Base-by-base conservation (phyloP, 768 basidiomycete species). In the Termitomyces sp. region DNA sequence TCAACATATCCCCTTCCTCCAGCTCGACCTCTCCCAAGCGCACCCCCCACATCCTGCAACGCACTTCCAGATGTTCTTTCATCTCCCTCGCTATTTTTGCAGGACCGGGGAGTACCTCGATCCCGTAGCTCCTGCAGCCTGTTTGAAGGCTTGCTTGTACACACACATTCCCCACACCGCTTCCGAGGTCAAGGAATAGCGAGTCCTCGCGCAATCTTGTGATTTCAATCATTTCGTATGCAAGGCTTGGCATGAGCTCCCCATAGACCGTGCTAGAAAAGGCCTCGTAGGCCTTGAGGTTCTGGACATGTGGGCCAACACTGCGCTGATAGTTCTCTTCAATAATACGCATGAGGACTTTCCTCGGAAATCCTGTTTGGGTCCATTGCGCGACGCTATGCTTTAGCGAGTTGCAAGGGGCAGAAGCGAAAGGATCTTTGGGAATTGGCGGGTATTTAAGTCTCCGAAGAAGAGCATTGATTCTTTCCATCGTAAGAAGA, bases 281-380 rank as follows among this genome's bases (percentile, higher is more conserved):
- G 32, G 91, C 84, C 65, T 84, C 82, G 69, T 98, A 95, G 63
- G 86, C 83, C 66, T 81, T 86, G 54, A 98, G 79, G 56, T 79
- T 81, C 53, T 84, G 82, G n/a, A 94, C 84, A 64, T 90, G 84
- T 0, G 97, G 97, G 5, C 95, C 95, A 1, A 98, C 94, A 18
- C 86, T 84, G 28, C 97, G 84, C 66, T 98, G 93, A 66, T 99
- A 98, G 38, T 87, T 90, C 75, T 98, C 94, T 45, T 94, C 93
- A 53, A 90, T 78, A 49, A 96, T 81, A 43, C 88, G 85, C 74
- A 85, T 79, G 57, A 89, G 75, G 2, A 94, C 81, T 35, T 81
- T 78, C 48, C 83, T 76, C 0, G 86, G 88, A 28, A 94, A 67
- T 3, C 83, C 85, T 1, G 65, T 72, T 20, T 73, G 64, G 0